Evolutionary conservation across 768 basidiomycete species (phyloP).

Genomic region (Rossbeevera mucosa): DNA sequence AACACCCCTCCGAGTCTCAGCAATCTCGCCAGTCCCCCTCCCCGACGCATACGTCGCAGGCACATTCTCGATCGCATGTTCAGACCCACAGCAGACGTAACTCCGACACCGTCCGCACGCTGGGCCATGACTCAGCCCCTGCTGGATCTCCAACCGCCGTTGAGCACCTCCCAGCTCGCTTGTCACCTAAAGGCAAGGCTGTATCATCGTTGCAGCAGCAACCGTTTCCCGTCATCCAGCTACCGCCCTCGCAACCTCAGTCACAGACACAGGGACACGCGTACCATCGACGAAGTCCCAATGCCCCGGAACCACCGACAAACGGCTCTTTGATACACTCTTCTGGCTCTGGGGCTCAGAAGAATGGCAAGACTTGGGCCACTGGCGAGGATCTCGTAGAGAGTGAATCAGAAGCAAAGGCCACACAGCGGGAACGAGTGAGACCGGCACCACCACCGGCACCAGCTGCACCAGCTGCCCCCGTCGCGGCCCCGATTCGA

Average conservation of each 20-base stretch:
- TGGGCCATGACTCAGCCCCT: slow-evolving; percentile 33
- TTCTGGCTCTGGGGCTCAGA: slow-evolving; percentile 16
- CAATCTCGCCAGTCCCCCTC: slow-evolving; percentile 53
- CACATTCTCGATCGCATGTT: slow-evolving; percentile 28
- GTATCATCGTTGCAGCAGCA: slow-evolving; percentile 22
- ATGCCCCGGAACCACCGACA: slow-evolving; percentile 56
- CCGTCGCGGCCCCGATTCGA: slow-evolving; percentile 29
- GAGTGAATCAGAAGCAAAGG: slow-evolving; percentile 32
- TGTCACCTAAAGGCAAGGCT: slow-evolving; percentile 30
- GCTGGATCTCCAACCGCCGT: slow-evolving; percentile 56
- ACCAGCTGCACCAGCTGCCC: slow-evolving; percentile 23
- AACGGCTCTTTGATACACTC: slow-evolving; percentile 28
- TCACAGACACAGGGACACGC: slow-evolving; percentile 25
- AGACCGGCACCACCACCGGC: slow-evolving; percentile 37
- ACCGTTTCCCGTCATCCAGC: slow-evolving; percentile 24
- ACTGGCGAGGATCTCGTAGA: slow-evolving; percentile 41
- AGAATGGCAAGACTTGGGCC: slow-evolving; percentile 42
- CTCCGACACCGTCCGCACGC: slow-evolving; percentile 67
- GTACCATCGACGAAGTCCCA: slow-evolving; percentile 65
- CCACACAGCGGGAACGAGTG: slow-evolving; percentile 21
- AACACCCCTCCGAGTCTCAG: slow-evolving; percentile 25
- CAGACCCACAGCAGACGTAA: slow-evolving; percentile 62
- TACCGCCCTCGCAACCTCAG: slow-evolving; percentile 19
- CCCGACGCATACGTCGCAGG: slow-evolving; percentile 35
- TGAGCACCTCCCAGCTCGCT: slow-evolving; percentile 33